Conservation (phyloP, 2,329 filamentous ascomycete species). For the Lizonia empirigonia region DNA sequence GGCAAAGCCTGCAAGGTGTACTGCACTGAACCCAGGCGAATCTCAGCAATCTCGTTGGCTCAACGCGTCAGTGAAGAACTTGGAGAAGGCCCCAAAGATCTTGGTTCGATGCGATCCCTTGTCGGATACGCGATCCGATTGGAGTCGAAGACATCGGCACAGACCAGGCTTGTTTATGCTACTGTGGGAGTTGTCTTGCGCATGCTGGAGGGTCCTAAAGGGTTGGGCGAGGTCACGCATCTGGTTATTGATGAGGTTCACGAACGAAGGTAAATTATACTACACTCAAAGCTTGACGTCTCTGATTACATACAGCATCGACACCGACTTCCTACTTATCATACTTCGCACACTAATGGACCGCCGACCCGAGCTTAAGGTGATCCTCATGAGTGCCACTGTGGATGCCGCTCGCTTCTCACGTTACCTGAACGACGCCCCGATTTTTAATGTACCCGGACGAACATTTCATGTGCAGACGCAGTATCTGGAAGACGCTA, state of each 20-base stretch:
- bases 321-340: slow-evolving; percentile 94
- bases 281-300: neutral
- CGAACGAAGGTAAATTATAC: slow-evolving; percentile 65
- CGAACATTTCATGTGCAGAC: slow-evolving; percentile 92
- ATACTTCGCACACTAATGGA: slow-evolving; percentile 83
- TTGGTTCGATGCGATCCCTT: slow-evolving; percentile 82
- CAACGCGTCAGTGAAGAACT: slow-evolving; percentile 93
- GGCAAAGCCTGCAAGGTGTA: slow-evolving; percentile 89
- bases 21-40: slow-evolving; percentile 92
- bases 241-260: slow-evolving; percentile 97
- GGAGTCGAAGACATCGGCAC: slow-evolving; percentile 81
- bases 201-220: slow-evolving; percentile 89
- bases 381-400: slow-evolving; percentile 96
- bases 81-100: slow-evolving; percentile 79
- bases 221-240: slow-evolving; percentile 88
- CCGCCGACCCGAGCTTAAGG: slow-evolving; percentile 80
- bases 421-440: slow-evolving; percentile 81
- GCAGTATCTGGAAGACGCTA: slow-evolving; percentile 87
- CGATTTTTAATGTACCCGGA: slow-evolving; percentile 87
- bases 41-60: slow-evolving; percentile 93
- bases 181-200: slow-evolving; percentile 93
- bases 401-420: slow-evolving; percentile 93
- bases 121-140: slow-evolving; percentile 94
- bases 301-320: slow-evolving; percentile 64
- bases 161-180: slow-evolving; percentile 87